A percentile compares a stretch with the other conserved stretches of the same genome.
These are phyloP conservation scores for Magnolia kwangsiensis DNA, from an alignment of 164 flowering plant genomes.

Conservation along the genomic window DNA sequence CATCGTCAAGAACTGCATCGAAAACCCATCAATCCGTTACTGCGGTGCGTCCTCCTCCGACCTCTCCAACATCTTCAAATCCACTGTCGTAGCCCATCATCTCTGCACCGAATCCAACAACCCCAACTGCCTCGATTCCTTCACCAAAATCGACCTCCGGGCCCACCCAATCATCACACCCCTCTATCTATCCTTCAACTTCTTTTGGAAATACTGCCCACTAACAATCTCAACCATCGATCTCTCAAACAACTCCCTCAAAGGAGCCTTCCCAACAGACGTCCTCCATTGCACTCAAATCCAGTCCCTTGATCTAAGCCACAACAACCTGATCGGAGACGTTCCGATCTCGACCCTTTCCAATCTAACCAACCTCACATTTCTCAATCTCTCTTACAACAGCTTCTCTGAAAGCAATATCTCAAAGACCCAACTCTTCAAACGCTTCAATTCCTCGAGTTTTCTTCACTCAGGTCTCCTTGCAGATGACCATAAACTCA, in stretches of 20 bases:
- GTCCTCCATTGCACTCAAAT: slow-evolving; percentile 48
- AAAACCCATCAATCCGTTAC: slow-evolving; percentile 49
- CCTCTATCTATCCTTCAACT: slow-evolving; percentile 52
- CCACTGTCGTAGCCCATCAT: slow-evolving; percentile 50
- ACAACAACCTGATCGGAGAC: slow-evolving; percentile 42
- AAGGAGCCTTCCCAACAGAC: slow-evolving; percentile 47
- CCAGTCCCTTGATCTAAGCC: slow-evolving; percentile 51
- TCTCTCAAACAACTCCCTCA: slow-evolving; percentile 44
- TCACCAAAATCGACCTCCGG: slow-evolving; percentile 47
- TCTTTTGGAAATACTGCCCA: slow-evolving; percentile 75
- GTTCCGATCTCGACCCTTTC: slow-evolving; percentile 35
- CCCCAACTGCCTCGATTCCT: slow-evolving; percentile 44
- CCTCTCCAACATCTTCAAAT: slow-evolving; percentile 49
- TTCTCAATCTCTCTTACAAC: slow-evolving; percentile 53
- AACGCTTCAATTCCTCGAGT: slow-evolving; percentile 40
- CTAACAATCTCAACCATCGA: slow-evolving; percentile 35
- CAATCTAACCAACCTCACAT: slow-evolving; percentile 37
- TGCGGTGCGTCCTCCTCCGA: slow-evolving; percentile 38
- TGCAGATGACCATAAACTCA: slow-evolving; percentile 23
- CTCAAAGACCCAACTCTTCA: slow-evolving; percentile 36
- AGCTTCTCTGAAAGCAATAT: slow-evolving; percentile 37
- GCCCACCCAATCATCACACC: slow-evolving; percentile 39
- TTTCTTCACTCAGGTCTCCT: slow-evolving; percentile 51
- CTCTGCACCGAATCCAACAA: slow-evolving; percentile 56
- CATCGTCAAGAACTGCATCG: slow-evolving; percentile 38